Base-by-base conservation (phyloP, 2,329 filamentous ascomycete species). In the Botrytis fabae region DNA sequence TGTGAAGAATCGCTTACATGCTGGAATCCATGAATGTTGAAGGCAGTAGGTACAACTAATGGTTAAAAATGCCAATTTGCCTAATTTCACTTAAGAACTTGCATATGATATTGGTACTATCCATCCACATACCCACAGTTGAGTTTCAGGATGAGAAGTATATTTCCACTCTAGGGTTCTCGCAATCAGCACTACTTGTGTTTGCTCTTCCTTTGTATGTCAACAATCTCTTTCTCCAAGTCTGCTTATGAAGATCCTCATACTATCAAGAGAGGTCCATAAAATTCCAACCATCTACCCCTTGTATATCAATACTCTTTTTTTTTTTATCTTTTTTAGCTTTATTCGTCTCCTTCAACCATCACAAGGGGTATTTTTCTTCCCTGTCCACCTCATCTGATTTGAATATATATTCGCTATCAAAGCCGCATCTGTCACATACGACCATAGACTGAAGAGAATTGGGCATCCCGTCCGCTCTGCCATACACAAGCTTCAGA, bases 351-450 rank as follows among this genome's bases (percentile, higher is more conserved):
- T 28, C n/a, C 51, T 28, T 28, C n/a, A 57, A 9, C 14, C 3
- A 57, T 8, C 4, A 28, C 14, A 18, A 18, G n/a, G n/a, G 7
- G n/a, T 54, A 16, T 18, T 6, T 57, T 57, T 28, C 51, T 28
- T 28, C 51, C 51, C 14, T 32, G 1, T 28, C 14, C 51, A 32
- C n/a, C 51, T 28, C 14, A 32, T 18, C 3, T 1, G 0, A 32
- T 3, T 9, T 10, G 51, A 28, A 28, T 57, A 57, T 14, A 28
- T 57, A 57, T 57, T 16, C 51, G 28, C 16, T 57, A 18, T 57
- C 51, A 9, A 18, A 0, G 14, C 51, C 6, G 0, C 0, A 0
- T 0, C 14, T 28, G 2, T 28, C 51, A 54, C n/a, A 54, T 46
- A 46, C 44, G 44, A 46, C 44, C 44, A 46, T 22, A 46, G 42